Base-by-base conservation (phyloP, 306 rosid species). In the Trifolium fragiferum region DNA sequence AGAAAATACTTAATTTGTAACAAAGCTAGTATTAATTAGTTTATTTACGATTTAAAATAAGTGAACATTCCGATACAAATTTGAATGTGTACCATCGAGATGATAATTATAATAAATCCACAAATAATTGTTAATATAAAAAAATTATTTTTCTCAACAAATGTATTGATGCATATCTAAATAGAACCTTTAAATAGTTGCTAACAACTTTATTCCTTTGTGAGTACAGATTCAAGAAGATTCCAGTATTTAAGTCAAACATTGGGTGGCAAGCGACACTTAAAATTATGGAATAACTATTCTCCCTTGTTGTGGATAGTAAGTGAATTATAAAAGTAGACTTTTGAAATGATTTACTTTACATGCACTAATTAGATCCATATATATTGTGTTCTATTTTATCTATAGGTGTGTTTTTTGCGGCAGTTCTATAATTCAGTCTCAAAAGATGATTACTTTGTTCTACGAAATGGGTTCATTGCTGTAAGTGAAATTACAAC, bases 391-490 rank as follows among this genome's bases (percentile, higher is more conserved):
- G 18, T 72, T 69, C 3, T 62, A 16, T 54, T 23, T 16, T 25
- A 59, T 59, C 5, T 59, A 14, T 25, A 87, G 96, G 86, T 70
- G 55, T 88, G 96, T 73, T 84, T 86, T 25, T 19, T 75, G 37
- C 61, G 90, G 44, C 96, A 90, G 46, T 90, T 90, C 76, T 43
- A 79, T 70, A 77, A 80, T 23, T 88, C 92, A 37, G 76, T 88
- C 71, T 75, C 96, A 43, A 86, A 86, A 84, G 78, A 77, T 20
- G 96, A 90, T 83, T 90, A 88, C 74, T 84, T 88, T 74, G 81
- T 88, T 14, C 88, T 90, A 30, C 79, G 92, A 38, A 86, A 86
- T 58, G 96, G 92, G 16, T 88, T 90, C 80, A 86, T 88, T 46
- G 61, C 55, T 72, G 96, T 90, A 84, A 87, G 81, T 68, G 25